These are phyloP conservation scores for Vitis vinifera DNA, from an alignment of 164 flowering plant species.

Conservation along the genomic window ASM3070453v1 NC_081818.1:3641001-3641500, in stretches of 20 bases:
- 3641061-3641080: too few relatives aligned
- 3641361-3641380: conserved; percentile 91
- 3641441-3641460: conserved; percentile 44
- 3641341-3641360: conserved; percentile 67
- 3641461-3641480: background rate
- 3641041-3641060: too few relatives aligned
- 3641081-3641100: too few relatives aligned
- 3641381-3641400: conserved; percentile 93
- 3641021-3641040: too few relatives aligned
- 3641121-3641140: background rate
- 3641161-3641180: too few relatives aligned
- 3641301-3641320: conserved; percentile 93
- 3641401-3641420: conserved; percentile 87
- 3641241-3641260: conserved; percentile 13
- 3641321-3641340: conserved; percentile 71
- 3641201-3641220: background rate
- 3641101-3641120: too few relatives aligned
- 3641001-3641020: too few relatives aligned
- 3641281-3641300: conserved; percentile 85
- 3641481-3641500: background rate
- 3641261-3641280: conserved; percentile 65
- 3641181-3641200: background rate
- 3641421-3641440: conserved; percentile 83
- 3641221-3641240: background rate
- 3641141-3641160: background rate